phyloP scores from a whole-genome alignment of 2,329 filamentous ascomycete species.

The Incumbomyces delicatus region DNA sequence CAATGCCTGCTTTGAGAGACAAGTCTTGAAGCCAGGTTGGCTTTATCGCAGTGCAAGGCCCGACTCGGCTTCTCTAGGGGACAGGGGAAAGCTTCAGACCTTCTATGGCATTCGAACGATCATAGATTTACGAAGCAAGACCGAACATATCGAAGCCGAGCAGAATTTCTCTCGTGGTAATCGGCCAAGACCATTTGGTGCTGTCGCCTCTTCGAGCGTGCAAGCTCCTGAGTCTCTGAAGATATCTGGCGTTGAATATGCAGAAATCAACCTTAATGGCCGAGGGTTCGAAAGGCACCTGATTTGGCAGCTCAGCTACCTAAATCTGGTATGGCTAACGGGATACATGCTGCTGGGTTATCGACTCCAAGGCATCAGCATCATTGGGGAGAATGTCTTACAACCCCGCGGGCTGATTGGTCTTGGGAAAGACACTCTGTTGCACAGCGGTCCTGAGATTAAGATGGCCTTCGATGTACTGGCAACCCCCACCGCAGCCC shows the following conservation, averaged over 20 bases:
- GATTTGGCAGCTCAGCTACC: conserved; percentile 54
- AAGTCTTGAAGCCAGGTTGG: conserved; percentile 48
- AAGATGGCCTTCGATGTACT: conserved; percentile 60
- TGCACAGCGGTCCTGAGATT: conserved; percentile 57
- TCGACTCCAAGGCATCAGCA: conserved; percentile 56
- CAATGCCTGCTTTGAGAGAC: not conserved
- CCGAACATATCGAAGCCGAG: conserved; percentile 61
- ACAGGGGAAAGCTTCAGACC: conserved; percentile 50
- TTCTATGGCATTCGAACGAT: conserved; percentile 59
- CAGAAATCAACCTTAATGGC: conserved; percentile 65
- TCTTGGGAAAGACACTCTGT: conserved; percentile 59
- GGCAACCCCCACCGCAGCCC: conserved; percentile 43
- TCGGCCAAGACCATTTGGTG: conserved; percentile 6
- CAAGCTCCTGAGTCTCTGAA: conserved; percentile 47
- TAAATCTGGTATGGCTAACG: conserved; percentile 52
- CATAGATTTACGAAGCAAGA: conserved; percentile 72
- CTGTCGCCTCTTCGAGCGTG: conserved; percentile 29
- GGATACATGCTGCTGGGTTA: conserved; percentile 56
- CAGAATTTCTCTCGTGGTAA: conserved; percentile 47
- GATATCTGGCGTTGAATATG: conserved; percentile 55
- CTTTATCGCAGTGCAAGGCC: conserved; percentile 58
- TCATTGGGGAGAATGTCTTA: conserved; percentile 64
- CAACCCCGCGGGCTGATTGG: conserved; percentile 60
- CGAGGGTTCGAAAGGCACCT: conserved; percentile 59
- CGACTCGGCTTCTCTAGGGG: conserved; percentile 62